Evolutionary conservation across 192 early-diverging fungal genomes (phyloP), one percentile per base, ranked within the genome.

Genomic region (Lunasporangiospora selenospora): DNA sequence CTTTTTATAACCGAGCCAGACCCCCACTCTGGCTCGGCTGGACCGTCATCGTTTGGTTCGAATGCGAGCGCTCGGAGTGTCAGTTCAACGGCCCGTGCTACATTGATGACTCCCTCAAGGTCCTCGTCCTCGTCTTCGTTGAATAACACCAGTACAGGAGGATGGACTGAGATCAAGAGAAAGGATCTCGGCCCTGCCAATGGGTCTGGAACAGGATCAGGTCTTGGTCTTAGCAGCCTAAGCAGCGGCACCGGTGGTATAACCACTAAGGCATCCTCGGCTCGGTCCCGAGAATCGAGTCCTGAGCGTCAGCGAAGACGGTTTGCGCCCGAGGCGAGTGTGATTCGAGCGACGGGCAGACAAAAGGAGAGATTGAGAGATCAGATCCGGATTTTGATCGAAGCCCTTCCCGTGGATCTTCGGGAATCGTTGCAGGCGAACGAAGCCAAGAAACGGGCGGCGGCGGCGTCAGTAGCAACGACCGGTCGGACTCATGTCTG

Each of bases 301-400:
- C 60, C 59, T 29, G 69, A 73, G 53, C 38, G 69, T 40, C 60
- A 73, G 33, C 46, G 58, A 2, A 32, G 37, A 16, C 59, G 61
- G 30, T 73, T 58, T 73, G 69, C 69, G 39, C 55, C 69, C 13
- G 69, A 73, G 55, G 60, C 69, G n/a, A 73, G 69, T 53, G 42
- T 50, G 33, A 73, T 73, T 43, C 62, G 63, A 32, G 69, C 69
- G 15, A 57, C 69, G 15, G 34, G 38, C 11, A 73, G 58, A 50
- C 69, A 73, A 29, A 73, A 73, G 45, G 69, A 73, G 49, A 59
- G 63, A 12, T 37, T 73, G 9, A 38, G 69, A 11, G 69, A 73
- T 42, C 69, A 73, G 41, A 73, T 73, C 55, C 60, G 69, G 24
- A 15, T 73, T 0, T 24, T 73, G 33, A 58, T 73, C 18, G 69